Conservation (phyloP, 2,329 filamentous ascomycete species). For the Xylaria sp. region DNA sequence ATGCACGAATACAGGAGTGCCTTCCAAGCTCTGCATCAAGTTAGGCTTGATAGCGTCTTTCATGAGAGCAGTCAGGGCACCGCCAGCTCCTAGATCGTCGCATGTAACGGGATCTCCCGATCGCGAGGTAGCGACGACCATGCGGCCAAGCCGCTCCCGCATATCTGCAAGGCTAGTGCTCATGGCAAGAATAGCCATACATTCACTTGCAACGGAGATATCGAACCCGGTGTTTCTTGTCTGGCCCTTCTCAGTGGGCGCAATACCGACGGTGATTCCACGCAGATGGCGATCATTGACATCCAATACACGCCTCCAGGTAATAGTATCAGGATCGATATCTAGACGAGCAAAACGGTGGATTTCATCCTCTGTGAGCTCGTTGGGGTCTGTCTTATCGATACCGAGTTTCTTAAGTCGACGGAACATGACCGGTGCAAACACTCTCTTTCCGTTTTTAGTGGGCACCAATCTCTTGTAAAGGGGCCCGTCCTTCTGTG, state of each 20-base stretch:
- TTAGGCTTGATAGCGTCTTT: conserved; percentile 99
- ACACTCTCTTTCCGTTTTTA: conserved; percentile 89
- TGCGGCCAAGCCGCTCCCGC: conserved; percentile 90
- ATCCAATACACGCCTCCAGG: conserved; percentile 94
- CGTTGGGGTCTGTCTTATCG: conserved; percentile 90
- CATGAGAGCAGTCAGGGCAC: conserved; percentile 93
- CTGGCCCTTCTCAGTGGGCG: conserved; percentile 89
- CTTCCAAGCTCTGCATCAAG: conserved; percentile 97
- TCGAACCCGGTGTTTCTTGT: conserved; percentile 93
- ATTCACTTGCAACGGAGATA: conserved; percentile 96
- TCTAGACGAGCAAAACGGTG: conserved; percentile 89
- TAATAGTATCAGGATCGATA: conserved; percentile 96
- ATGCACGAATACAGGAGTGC: conserved; percentile 96
- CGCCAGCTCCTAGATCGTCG: conserved; percentile 92
- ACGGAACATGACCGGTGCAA: conserved; percentile 90
- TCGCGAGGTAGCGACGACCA: conserved; percentile 92
- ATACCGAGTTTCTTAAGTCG: conserved; percentile 96
- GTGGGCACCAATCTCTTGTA: conserved; percentile 87
- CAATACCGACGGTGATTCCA: conserved; percentile 87
- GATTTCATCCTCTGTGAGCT: conserved; percentile 91
- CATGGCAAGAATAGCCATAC: conserved; percentile 96
- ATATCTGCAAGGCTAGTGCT: conserved; percentile 89
- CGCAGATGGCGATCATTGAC: conserved; percentile 96
- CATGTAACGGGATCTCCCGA: conserved; percentile 92
- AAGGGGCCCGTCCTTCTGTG: conserved; percentile 88